Evolutionary conservation across 129 eudicot genomes (phyloP), one percentile per base, ranked within the genome.

Genomic region (Cynara cardunculus): DNA sequence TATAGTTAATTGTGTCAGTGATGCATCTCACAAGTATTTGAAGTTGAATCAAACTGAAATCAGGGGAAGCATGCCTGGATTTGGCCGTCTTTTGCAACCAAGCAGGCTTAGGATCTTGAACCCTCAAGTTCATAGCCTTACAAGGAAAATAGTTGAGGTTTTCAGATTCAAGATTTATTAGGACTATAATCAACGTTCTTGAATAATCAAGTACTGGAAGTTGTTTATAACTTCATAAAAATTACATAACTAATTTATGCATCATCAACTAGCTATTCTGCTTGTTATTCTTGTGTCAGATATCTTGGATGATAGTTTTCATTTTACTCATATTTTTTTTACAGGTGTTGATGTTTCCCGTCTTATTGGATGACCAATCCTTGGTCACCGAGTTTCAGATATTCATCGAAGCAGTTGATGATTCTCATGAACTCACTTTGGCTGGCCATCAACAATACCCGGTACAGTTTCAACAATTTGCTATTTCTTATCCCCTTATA

Each of bases 361-460:
- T 86, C 79, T 81, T 94, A 85, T 83, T 94, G 91, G 97, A 94
- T 83, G 98, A 92, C 82, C 92, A 89, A 46, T 83, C 76, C 61
- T 81, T 94, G 86, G 90, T 81, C 62, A 69, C 39, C 9, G 92
- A 92, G 89, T 92, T 94, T 84, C 89, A 94, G 79, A 79, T 62
- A 27, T 92, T 94, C 81, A 86, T 94, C 62, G 94, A 94, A 84
- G 94, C 91, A 65, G 78, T 92, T 80, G 98, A 94, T 76, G 84
- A 92, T 68, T 78, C 81, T 88, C 98, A 92, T 78, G 96, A 94
- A 84, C 83, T 94, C 76, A 81, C 90, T 59, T 87, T 94, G 79
- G 90, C 89, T 68, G 93, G 91, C 72, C 89, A 87, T 78, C 96
- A 94, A 84, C 97, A 90, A 35, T 94, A 90, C 77, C 97, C 97